Conservation (phyloP, 2,329 filamentous ascomycete genomes). For the Immersiporthe knoxdaviesiana region DNA sequence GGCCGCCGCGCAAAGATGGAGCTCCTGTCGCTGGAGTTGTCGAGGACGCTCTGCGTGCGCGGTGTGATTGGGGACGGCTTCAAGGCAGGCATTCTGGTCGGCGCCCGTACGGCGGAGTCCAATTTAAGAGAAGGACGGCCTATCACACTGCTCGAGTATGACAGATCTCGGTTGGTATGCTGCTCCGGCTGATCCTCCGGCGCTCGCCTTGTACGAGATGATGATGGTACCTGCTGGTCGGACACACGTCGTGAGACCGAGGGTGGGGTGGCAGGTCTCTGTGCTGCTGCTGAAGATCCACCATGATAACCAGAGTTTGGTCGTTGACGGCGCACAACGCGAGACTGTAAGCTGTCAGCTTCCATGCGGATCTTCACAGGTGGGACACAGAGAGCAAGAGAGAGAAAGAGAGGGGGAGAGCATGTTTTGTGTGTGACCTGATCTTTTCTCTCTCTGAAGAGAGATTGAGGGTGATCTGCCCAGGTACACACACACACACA, state of each 20-base stretch:
- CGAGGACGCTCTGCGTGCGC: slow-evolving; percentile 52
- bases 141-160: slow-evolving; percentile 47
- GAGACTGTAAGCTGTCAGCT: slow-evolving; percentile 47
- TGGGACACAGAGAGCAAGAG: too few species aligned
- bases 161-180: slow-evolving; percentile 46
- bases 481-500: slow-evolving; percentile 13
- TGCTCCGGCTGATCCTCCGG: slow-evolving; percentile 49
- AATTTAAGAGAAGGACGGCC: slow-evolving; percentile 47
- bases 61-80: slow-evolving; percentile 53
- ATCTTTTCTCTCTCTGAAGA: background rate
- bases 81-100: slow-evolving; percentile 38
- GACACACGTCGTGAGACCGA: slow-evolving; percentile 57
- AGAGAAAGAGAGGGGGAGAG: too few species aligned
- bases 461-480: slow-evolving; percentile 23
- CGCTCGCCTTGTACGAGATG: slow-evolving; percentile 43
- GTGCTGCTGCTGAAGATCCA: slow-evolving; percentile 39
- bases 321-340: slow-evolving; percentile 53
- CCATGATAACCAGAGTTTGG: slow-evolving; percentile 57
- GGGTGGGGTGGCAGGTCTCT: slow-evolving; percentile 55
- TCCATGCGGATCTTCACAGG: slow-evolving; percentile 25
- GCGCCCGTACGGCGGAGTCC: slow-evolving; percentile 39
- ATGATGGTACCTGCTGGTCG: slow-evolving; percentile 55
- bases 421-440: too few species aligned
- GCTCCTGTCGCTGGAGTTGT: slow-evolving; percentile 40
- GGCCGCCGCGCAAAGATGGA: slow-evolving; percentile 35